Evolutionary conservation across 2,329 filamentous ascomycete species (phyloP).

Genomic region (Colletotrichum orchidophilum): DNA sequence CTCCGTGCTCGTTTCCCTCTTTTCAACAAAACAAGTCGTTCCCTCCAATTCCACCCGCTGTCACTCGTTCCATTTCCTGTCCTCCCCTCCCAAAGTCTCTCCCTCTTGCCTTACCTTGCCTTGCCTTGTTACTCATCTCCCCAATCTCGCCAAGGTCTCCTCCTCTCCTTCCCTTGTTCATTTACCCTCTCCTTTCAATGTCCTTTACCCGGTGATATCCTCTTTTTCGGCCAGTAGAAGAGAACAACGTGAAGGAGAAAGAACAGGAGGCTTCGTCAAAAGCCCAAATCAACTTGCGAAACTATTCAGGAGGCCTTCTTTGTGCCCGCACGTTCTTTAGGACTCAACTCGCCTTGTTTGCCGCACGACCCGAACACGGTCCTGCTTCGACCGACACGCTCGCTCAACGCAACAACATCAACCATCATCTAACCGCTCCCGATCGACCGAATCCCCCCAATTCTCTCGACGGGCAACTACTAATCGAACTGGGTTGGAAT

Average conservation of each 20-base stretch:
- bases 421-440: neutral
- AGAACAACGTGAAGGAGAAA: neutral
- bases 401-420: constrained; percentile 13
- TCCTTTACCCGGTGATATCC: constrained; percentile 29
- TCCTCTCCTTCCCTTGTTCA: constrained; percentile 29
- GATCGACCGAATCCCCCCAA: constrained; percentile 10
- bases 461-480: constrained; percentile 10
- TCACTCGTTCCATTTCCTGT: constrained; percentile 52
- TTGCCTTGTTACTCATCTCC: constrained; percentile 32
- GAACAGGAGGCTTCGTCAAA: neutral
- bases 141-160: constrained; percentile 27
- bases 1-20: constrained; percentile 42
- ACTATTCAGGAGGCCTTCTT: neutral
- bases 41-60: constrained; percentile 42
- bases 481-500: constrained; percentile 9
- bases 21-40: constrained; percentile 53
- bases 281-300: neutral
- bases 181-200: constrained; percentile 25
- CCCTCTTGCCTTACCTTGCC: constrained; percentile 26
- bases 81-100: constrained; percentile 41
- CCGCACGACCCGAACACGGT: constrained; percentile 20
- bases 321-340: constrained; percentile 31
- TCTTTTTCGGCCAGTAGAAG: constrained; percentile 21
- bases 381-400: constrained; percentile 21
- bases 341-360: constrained; percentile 26